Evolutionary conservation across 208 protist species (phyloP).

Genomic region (Leishmania lainsoni): DNA sequence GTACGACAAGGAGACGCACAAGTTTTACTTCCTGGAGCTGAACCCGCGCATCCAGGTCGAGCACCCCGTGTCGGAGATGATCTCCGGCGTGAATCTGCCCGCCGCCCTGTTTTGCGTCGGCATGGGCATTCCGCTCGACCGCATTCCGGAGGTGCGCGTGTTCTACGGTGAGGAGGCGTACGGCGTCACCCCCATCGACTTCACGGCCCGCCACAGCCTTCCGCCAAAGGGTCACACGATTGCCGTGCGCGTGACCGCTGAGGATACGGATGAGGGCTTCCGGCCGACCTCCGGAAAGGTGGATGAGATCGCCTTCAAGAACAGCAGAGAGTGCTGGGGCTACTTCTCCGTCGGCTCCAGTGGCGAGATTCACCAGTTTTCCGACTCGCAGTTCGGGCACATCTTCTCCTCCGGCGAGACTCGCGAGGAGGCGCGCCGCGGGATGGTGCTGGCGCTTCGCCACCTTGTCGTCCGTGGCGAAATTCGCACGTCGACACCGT

Average conservation of each 20-base stretch:
- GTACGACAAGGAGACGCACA: conserved; percentile 88
- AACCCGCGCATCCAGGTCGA: conserved; percentile 98
- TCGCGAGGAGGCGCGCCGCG: conserved; percentile 93
- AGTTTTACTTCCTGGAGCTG: conserved; percentile 97
- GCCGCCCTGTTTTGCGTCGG: conserved; percentile 96
- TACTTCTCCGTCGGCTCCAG: conserved; percentile 96
- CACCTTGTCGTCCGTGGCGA: conserved; percentile 96
- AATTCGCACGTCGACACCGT: conserved; percentile 96
- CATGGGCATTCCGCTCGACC: conserved; percentile 96
- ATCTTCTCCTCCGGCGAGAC: conserved; percentile 95
- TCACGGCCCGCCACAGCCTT: conserved; percentile 54
- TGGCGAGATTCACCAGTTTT: conserved; percentile 93
- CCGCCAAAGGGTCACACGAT: conserved; percentile 94
- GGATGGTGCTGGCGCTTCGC: conserved; percentile 92
- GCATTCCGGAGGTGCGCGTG: conserved; percentile 95
- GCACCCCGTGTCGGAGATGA: conserved; percentile 97
- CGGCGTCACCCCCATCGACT: conserved; percentile 85
- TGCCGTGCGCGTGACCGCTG: conserved; percentile 96
- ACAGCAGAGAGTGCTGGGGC: conserved; percentile 97
- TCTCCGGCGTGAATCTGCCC: conserved; percentile 96
- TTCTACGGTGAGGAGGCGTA: conserved; percentile 92
- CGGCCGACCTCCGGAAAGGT: conserved; percentile 95
- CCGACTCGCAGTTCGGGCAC: conserved; percentile 98
- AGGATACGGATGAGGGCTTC: conserved; percentile 97
- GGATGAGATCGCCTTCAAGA: conserved; percentile 95